A percentile compares a stretch with the other conserved stretches of the same genome.
Evolutionary conservation across 768 basidiomycete genomes (phyloP).

Genomic region (Kwoniella mangroviensis): DNA sequence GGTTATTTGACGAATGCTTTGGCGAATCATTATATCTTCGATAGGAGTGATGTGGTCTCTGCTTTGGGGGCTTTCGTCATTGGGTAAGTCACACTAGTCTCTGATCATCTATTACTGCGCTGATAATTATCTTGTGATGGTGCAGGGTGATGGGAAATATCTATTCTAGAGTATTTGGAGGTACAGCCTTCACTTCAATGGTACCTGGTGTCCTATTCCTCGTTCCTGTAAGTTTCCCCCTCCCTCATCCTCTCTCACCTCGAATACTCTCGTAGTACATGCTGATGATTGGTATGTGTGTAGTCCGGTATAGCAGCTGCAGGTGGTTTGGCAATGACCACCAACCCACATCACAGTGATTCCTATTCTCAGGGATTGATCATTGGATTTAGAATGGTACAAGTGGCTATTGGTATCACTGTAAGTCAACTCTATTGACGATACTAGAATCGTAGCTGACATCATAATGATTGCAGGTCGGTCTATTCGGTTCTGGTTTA

Average conservation of each 20-base stretch:
- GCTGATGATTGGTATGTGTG: background rate
- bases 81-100: conserved; percentile 57
- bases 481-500: conserved; percentile 84
- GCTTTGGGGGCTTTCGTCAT: conserved; percentile 83
- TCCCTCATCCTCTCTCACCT: background rate
- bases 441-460: background rate
- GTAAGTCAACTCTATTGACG: conserved; percentile 47
- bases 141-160: conserved; percentile 69
- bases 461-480: conserved; percentile 58
- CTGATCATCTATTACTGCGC: background rate
- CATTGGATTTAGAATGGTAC: conserved; percentile 82
- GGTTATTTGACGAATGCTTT: conserved; percentile 68
- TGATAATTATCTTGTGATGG: background rate
- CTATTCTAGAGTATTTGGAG: conserved; percentile 71
- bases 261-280: background rate
- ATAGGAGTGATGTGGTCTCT: conserved; percentile 75
- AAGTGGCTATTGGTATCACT: conserved; percentile 89
- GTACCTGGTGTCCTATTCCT: conserved; percentile 81
- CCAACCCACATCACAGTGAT: conserved; percentile 43
- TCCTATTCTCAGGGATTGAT: conserved; percentile 72
- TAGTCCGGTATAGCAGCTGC: conserved; percentile 75
- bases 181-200: conserved; percentile 77
- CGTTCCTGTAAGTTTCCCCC: conserved; percentile 69
- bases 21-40: conserved; percentile 73
- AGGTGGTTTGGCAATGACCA: conserved; percentile 70